phyloP scores from a whole-genome alignment of 1,139 yeast species.

The Lizanozyma gosingica region DNA sequence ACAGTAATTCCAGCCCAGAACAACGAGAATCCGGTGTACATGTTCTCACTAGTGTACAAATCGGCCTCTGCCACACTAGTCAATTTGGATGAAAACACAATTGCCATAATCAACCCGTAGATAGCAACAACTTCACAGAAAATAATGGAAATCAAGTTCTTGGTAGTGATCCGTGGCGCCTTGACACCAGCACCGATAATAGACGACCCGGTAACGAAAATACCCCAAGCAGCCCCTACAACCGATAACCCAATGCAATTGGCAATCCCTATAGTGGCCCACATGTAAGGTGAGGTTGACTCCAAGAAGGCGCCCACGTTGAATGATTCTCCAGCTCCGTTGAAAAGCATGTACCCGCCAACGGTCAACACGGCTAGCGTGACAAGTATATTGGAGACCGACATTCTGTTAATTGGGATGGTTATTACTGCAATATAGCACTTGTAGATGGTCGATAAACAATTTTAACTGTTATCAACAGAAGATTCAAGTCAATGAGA shows the following conservation, averaged over 20 bases:
- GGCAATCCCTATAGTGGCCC: conserved; percentile 94
- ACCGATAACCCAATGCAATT: conserved; percentile 90
- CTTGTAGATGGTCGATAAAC: no score
- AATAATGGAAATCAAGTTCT: conserved; percentile 90
- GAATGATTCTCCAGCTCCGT: conserved; percentile 85
- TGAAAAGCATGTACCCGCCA: conserved; percentile 70
- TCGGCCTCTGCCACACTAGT: conserved; percentile 57
- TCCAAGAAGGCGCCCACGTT: conserved; percentile 83
- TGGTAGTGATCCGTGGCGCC: conserved; percentile 95
- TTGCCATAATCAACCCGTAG: conserved; percentile 95
- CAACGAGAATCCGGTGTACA: conserved; percentile 87
- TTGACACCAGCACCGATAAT: conserved; percentile 97
- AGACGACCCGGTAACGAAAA: conserved; percentile 90
- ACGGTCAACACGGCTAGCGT: conserved; percentile 16
- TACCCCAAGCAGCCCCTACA: conserved; percentile 99
- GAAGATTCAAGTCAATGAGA: no score
- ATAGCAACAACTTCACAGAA: conserved; percentile 99
- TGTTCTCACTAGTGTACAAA: conserved; percentile 70
- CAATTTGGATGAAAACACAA: conserved; percentile 88
- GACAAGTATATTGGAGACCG: background rate
- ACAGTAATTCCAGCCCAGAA: conserved; percentile 99
- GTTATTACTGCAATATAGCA: no score
- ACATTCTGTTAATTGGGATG: no score
- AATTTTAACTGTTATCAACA: no score
- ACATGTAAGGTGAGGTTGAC: conserved; percentile 88